Evolutionary conservation across 306 rosid species (phyloP), one percentile per base, ranked within the genome.

Genomic region (Begonia masoniana): DNA sequence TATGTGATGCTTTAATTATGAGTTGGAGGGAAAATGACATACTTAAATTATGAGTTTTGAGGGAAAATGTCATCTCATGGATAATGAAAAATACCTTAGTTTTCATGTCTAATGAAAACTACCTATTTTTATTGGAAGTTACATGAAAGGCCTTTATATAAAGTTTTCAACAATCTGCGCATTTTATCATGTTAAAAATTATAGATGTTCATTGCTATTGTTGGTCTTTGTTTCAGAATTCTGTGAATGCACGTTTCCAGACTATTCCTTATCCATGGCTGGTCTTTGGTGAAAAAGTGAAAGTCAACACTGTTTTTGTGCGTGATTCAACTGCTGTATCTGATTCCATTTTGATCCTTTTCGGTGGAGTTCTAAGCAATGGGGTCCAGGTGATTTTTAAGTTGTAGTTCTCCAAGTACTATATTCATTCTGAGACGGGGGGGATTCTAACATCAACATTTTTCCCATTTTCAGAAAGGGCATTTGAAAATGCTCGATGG

Each of bases 281-380:
- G 78, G 96, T 85, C 60, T 91, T 91, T 65, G 88, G 91, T 13
- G 97, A 91, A 71, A 91, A 91, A 75, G 88, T 91, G 60, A 85
- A 86, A 70, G 88, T 91, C 69, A 89, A 83, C 68, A 77, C 96
- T 10, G 97, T 91, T 58, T 85, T 82, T 71, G 55, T 91, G 76
- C 96, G 97, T 19, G 97, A 91, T 73, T 91, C 97, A 62, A 91
- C 97, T 12, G 97, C 79, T 15, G 85, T 91, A 52, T 91, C 97
- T 41, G 97, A 91, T 76, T 85, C 97, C 13, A 81, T 70, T 68
- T 85, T 85, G 59, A 66, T 83, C 50, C 84, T 91, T 71, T 91
- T 83, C 63, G 96, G 94, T 5, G 97, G 96, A 58, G 73, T 79
- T 48, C 65, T 91, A 12, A 71, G 47, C 24, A 74, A 70, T 47